These are phyloP conservation scores for Urtica urens DNA, from an alignment of 306 rosid species.

Conservation along the genomic window DNA sequence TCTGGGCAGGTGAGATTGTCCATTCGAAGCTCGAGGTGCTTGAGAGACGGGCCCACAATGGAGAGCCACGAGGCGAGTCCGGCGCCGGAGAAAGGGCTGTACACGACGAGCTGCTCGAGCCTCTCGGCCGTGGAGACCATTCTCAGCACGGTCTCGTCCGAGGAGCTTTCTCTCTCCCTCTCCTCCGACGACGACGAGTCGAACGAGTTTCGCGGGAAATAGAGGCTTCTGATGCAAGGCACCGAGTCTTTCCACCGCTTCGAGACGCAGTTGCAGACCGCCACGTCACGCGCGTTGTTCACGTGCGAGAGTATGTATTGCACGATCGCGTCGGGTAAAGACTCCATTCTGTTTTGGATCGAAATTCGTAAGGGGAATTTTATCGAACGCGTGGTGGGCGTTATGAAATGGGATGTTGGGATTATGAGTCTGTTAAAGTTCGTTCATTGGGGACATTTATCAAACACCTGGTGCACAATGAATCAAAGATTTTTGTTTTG, in stretches of 20 bases:
- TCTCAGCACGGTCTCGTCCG: slow-evolving; percentile 51
- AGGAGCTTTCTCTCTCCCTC: slow-evolving; percentile 24
- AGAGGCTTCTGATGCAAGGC: slow-evolving; percentile 49
- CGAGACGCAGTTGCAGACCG: slow-evolving; percentile 74
- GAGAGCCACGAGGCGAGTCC: slow-evolving; percentile 86
- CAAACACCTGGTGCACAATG: not conserved
- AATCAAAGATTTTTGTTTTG: no score
- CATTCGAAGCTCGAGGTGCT: slow-evolving; percentile 74
- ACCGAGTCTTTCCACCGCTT: slow-evolving; percentile 70
- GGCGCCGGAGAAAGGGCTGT: slow-evolving; percentile 57
- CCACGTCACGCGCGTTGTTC: slow-evolving; percentile 65
- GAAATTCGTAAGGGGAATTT: not conserved
- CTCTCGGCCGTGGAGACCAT: slow-evolving; percentile 48
- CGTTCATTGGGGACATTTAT: not conserved
- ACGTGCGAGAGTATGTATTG: slow-evolving; percentile 59
- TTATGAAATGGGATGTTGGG: not conserved
- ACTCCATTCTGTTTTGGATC: slow-evolving; percentile 42
- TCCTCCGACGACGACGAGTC: no score
- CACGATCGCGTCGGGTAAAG: slow-evolving; percentile 72
- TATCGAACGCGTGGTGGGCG: slow-evolving; percentile 19
- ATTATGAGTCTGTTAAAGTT: not conserved
- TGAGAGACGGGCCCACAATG: slow-evolving; percentile 39
- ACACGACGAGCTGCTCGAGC: slow-evolving; percentile 70
- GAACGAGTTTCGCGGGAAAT: slow-evolving; percentile 72
- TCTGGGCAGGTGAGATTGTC: slow-evolving; percentile 51